Conservation (phyloP, 2,329 filamentous ascomycete species). For the Chaetomium sp. region DNA sequence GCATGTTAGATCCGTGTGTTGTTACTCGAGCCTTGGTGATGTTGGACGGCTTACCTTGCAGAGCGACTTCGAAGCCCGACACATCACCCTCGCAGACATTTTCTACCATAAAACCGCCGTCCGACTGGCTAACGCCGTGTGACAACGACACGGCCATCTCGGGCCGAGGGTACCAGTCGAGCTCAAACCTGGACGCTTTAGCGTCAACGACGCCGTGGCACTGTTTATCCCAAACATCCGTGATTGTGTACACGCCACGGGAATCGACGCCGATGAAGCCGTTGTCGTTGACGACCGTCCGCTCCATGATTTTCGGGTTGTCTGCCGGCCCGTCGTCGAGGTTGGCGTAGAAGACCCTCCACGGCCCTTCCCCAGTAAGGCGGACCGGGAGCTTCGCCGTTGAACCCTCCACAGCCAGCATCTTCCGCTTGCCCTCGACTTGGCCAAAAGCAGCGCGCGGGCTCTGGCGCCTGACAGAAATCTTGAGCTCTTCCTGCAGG, state of each 20-base stretch:
- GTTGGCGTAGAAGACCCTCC: constrained; percentile 77
- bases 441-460: constrained; percentile 85
- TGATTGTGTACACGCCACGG: constrained; percentile 77
- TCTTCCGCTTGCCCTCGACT: constrained; percentile 75
- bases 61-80: constrained; percentile 78
- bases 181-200: constrained; percentile 71
- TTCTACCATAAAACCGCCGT: constrained; percentile 66
- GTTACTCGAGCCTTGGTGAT: not conserved
- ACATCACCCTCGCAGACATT: constrained; percentile 94
- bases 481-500: constrained; percentile 80
- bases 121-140: constrained; percentile 59
- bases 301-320: constrained; percentile 47
- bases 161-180: constrained; percentile 85
- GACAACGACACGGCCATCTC: constrained; percentile 67
- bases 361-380: constrained; percentile 82
- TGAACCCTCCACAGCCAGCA: constrained; percentile 76
- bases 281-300: constrained; percentile 61
- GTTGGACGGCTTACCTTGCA: constrained; percentile 62
- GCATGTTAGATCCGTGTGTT: not conserved
- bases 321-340: constrained; percentile 51
- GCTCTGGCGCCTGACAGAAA: constrained; percentile 84
- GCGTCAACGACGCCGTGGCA: constrained; percentile 82
- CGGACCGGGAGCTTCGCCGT: constrained; percentile 76
- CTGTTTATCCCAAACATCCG: constrained; percentile 73
- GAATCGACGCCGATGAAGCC: constrained; percentile 66